Base-by-base conservation (phyloP, 108 stramenopile species). In the Skeletonema tropicum region DNA sequence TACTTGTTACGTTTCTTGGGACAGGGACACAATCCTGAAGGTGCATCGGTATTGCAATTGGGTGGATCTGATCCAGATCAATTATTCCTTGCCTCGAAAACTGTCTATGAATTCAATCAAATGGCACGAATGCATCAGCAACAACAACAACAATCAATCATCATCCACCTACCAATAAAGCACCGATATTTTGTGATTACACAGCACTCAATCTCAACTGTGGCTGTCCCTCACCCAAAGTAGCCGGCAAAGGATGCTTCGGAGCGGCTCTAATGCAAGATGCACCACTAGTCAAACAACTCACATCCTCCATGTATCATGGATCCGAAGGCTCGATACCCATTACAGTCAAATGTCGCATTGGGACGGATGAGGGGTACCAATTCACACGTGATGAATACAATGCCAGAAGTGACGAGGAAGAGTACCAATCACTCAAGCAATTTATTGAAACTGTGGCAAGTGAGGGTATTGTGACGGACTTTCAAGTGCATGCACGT, bases 131-230 rank as follows among this genome's bases (percentile, higher is more conserved):
- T 42, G 26, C 63, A 75, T 49, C 46, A 29, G 7, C 78, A 36
- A 46, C 42, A 21, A 49, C 46, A 29, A 14, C 78, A 36, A 46
- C 42, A 21, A 49, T n/a, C 14, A 66, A 48, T n/a, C 33, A 35
- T 35, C 33, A 35, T 21, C 25, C 35, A 12, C 1, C 25, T 26
- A 12, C 1, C 26, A 25, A 19, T 38, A 57, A 70, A 12, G 84
- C 86, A 0, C 77, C 88, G 13, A 66, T 82, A 23, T 72, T 65
- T 42, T 93, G 94, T 77, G 89, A 90, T 32, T 99, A 98, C 72
- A 97, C 97, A 21, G 98, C 96, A 35, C 71, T 99, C 23, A 99
- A 99, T 85, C 71, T 99, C 45, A 99, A 99, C 74, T 97, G 97
- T 66, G 99, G 99, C 7, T 99, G 99, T 88, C 99, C 98, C 8